phyloP scores from a whole-genome alignment of 768 basidiomycete species.

The Pleurotus tuoliensis region DNA sequence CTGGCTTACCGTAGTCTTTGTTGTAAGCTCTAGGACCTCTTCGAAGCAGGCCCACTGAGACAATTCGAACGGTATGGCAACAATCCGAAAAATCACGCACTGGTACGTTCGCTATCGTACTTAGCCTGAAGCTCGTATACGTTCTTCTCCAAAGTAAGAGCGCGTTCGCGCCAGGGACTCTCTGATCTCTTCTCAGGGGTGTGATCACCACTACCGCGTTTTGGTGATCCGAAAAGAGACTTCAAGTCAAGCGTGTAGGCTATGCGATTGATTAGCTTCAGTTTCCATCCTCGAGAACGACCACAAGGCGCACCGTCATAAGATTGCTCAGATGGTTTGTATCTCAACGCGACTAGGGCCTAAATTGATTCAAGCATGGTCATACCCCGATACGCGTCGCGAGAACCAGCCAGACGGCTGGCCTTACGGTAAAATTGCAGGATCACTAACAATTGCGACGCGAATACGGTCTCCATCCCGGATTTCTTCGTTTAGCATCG shows the following conservation, averaged over 20 bases:
- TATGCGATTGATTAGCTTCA: constrained; percentile 12
- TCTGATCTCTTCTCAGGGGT: constrained; percentile 11
- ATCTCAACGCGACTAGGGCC: constrained; percentile 44
- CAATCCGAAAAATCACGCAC: constrained; percentile 21
- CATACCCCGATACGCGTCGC: background rate
- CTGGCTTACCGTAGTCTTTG: constrained; percentile 12
- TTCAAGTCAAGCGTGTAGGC: constrained; percentile 44
- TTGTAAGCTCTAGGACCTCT: constrained; percentile 11
- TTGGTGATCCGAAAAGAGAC: constrained; percentile 15
- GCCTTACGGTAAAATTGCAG: no score
- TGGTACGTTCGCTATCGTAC: constrained; percentile 37
- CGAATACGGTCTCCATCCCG: constrained; percentile 32
- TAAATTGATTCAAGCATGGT: constrained; percentile 15
- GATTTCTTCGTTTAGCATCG: constrained; percentile 9
- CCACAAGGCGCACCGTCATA: constrained; percentile 29
- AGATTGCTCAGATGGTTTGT: constrained; percentile 39
- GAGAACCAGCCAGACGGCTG: no score
- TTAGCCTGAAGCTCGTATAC: constrained; percentile 31
- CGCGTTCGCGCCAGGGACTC: constrained; percentile 36
- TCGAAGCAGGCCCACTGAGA: constrained; percentile 7
- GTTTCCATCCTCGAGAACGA: background rate
- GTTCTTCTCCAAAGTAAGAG: constrained; percentile 38
- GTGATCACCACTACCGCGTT: background rate
- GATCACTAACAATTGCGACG: constrained; percentile 34
- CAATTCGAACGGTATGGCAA: constrained; percentile 8